These are phyloP conservation scores for Fusarium secorum DNA, from an alignment of 2,329 filamentous ascomycete genomes.

Conservation along the genomic window DNA sequence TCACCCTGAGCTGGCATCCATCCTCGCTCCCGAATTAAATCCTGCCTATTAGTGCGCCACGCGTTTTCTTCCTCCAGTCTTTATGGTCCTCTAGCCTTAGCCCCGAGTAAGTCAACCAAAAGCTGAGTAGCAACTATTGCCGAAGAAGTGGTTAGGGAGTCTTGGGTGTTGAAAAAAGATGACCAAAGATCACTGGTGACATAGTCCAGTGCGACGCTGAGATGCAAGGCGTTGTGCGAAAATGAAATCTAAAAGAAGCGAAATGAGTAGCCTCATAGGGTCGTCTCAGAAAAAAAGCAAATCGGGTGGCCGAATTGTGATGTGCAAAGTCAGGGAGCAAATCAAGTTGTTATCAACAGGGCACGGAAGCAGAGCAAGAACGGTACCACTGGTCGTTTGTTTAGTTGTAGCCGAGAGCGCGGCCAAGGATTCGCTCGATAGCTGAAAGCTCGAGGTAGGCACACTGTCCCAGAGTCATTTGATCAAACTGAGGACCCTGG, in stretches of 20 bases:
- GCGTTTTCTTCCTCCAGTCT: conserved; percentile 18
- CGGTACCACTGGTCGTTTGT: background rate
- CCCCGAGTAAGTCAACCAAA: conserved; percentile 26
- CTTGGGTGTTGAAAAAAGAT: conserved; percentile 3
- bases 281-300: background rate
- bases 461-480: conserved; percentile 57
- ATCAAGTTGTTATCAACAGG: background rate
- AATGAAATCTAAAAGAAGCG: conserved; percentile 8
- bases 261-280: background rate
- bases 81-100: conserved; percentile 26
- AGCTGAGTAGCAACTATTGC: conserved; percentile 4
- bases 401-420: conserved; percentile 45
- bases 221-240: background rate
- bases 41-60: conserved; percentile 21
- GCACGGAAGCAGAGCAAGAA: background rate
- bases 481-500: conserved; percentile 53
- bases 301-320: background rate
- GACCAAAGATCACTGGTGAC: background rate
- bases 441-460: conserved; percentile 57
- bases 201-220: background rate
- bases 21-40: conserved; percentile 10
- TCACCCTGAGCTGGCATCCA: conserved; percentile 8
- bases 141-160: conserved; percentile 9
- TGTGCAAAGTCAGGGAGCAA: background rate
- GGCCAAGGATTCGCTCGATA: conserved; percentile 59